Evolutionary conservation across 495 filamentous ascomycete genomes (phyloP), one percentile per base, ranked within the genome.

Genomic region (Hypoxylon lenormandii): DNA sequence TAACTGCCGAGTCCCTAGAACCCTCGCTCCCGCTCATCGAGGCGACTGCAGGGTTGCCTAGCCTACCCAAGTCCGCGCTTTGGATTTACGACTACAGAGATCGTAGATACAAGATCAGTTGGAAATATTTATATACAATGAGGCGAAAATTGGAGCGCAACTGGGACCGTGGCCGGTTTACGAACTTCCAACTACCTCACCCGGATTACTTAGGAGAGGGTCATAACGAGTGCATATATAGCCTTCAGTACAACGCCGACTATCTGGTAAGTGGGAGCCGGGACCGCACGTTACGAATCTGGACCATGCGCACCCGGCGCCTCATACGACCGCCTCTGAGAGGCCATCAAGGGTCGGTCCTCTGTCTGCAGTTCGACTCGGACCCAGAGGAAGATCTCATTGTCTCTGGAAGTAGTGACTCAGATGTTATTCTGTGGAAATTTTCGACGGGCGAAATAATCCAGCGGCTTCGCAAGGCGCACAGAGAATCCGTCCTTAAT

Each of bases 291-390:
- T 80, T 98, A 46, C 89, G 96, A 42, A 89, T 97, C 19, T 99
- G 95, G 95, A 87, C 97, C 74, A 75, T 98, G 61, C 86, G 91
- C 12, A 95, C 92, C 0, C 87, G 90, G 64, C 87, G 95, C 46
- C 82, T 97, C 23, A 78, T 90, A 45, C 81, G 89, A 38, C 80
- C 80, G 15, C 93, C 95, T 7, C 78, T 99, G 15, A 67, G 77
- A 13, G 93, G 91, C 7, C 95, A 99, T 76, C 75, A 72, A 5
- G 94, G 92, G 18, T 97, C 93, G 23, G 95, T 99, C 3, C 83
- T 98, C 11, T 98, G 96, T 75, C 83, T 99, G 18, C 95, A 99
- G 74, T 99, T 97, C 73, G 96, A 99, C 74, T 91, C 94, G n/a
- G 86, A 89, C 42, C 90, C 92, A 0, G 87, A 91, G 15, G 91